Base-by-base conservation (phyloP, 805 yeast species). In the Wickerhamiella kazuoi region DNA sequence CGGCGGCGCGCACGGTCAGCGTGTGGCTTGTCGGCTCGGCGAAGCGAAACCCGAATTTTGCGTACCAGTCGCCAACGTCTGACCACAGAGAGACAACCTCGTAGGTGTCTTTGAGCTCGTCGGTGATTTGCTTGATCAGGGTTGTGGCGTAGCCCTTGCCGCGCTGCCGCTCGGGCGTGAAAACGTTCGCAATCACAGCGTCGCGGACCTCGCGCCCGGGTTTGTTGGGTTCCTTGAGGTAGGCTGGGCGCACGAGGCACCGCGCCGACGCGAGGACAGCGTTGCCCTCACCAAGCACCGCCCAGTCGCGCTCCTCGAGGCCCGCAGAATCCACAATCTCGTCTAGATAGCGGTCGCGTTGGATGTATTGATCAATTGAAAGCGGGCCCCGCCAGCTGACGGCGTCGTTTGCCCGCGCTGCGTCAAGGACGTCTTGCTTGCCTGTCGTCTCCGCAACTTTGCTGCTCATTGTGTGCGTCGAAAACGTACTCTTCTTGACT, bases 51-150 rank as follows among this genome's bases (percentile, higher is more conserved):
- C 86, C 93, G 46, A 76, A 71, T 45, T 64, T 60, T 29, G 64
- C 59, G 54, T 83, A 83, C 47, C 68, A 80, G 24, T 64, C 67
- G 14, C 79, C 87, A 17, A 79, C 72, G 36, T 76, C 90, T 44
- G 87, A 76, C 64, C 80, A 81, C 38, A 82, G 63, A 31, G 63
- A 61, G 29, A 65, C 54, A 14, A 67, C 52, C 8, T 50, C 46
- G 26, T 41, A 28, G 30, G 45, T 48, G 8, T 41, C 45, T 7
- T 34, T 36, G 4, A 53, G 46, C 34, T 24, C 28, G 21, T 43
- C 40, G 15, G 44, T 43, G 2, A 48, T 50, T 14, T 34, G 30
- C 5, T 30, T 17, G 34, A 76, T 56, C 76, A 76, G 66, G 21
- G 41, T 39, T 6, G 54, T 53, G 0, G 79, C 79, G 48, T 71